A percentile compares a stretch with the other conserved stretches of the same genome.
These are phyloP conservation scores for Eutrema salsugineum DNA, from an alignment of 441 rosid species.

Conservation along the genomic window DNA sequence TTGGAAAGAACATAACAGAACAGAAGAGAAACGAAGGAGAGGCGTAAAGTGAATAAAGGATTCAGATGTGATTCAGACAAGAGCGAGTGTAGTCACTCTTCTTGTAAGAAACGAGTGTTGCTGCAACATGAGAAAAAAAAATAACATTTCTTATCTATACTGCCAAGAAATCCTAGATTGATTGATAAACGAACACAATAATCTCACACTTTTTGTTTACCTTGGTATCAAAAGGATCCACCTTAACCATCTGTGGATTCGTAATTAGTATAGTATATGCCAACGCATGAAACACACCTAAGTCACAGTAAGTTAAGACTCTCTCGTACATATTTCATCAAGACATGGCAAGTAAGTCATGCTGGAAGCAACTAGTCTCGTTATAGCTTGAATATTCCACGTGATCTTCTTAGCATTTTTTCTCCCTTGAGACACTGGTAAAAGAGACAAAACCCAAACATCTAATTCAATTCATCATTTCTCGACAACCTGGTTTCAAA, in stretches of 20 bases:
- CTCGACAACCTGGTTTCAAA: slow-evolving; percentile 68
- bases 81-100: background rate
- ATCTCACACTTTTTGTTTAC: background rate
- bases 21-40: background rate
- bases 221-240: background rate
- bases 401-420: slow-evolving; percentile 86
- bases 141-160: too few species aligned
- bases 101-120: background rate
- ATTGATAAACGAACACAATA: background rate
- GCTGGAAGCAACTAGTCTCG: slow-evolving; percentile 82
- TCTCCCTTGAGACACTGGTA: slow-evolving; percentile 53
- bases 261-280: too few species aligned
- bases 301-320: background rate
- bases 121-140: too few species aligned
- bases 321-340: background rate
- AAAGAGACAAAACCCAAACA: background rate
- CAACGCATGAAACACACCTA: too few species aligned
- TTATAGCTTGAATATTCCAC: slow-evolving; percentile 89
- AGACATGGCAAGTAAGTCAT: slow-evolving; percentile 30
- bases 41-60: background rate
- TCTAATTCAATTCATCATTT: background rate
- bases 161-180: background rate
- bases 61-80: background rate
- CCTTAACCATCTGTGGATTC: background rate
- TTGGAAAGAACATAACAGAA: background rate